Base-by-base conservation (phyloP, 1,284 basidiomycete species). In the Sanghuangporus baumii region DNA sequence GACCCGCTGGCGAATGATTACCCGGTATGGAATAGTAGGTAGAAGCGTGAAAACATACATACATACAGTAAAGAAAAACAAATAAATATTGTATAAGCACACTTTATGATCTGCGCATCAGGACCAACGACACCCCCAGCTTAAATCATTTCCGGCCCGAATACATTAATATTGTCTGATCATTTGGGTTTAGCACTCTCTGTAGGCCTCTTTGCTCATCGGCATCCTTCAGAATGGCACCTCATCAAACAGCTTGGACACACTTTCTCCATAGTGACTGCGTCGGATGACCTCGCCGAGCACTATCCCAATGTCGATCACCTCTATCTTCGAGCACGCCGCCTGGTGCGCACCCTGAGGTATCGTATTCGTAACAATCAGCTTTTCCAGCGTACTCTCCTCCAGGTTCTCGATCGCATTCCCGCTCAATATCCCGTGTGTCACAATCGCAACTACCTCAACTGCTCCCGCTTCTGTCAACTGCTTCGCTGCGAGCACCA, bases 331-430 rank as follows among this genome's bases (percentile, higher is more conserved):
- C 63, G 75, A 73, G 76, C 96, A 97, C 66, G 74, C 74, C 55
- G 79, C 81, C 72, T 87, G 81, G 77, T 98, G 96, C 68, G 82
- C 87, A 65, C 79, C 70, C 76, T 99, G 96, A 50, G 97, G 97
- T 50, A 99, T 86, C 72, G 97, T 99, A 79, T 99, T 99, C 69
- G 97, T 99, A 69, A 99, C 95, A 62, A 99, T 94, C 72, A 99
- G 78, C 81, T 96, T 97, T 77, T 96, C 93, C 75, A 99, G 77
- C 66, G 84, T 85, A 69, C 90, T 93, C 69, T 81, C 80, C 69
- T 83, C 80, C 66, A 96, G 85, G 36, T 79, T 79, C 75, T 81
- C 76, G 67, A 98, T 79, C 56, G 96, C 96, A 63, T 93, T 88
- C 31, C 95, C 95, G 72, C 89, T 92, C 70, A 99, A 81, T 66